Conservation (phyloP, 345 rosid genomes). For the Zanthoxylum bungeanum region DNA sequence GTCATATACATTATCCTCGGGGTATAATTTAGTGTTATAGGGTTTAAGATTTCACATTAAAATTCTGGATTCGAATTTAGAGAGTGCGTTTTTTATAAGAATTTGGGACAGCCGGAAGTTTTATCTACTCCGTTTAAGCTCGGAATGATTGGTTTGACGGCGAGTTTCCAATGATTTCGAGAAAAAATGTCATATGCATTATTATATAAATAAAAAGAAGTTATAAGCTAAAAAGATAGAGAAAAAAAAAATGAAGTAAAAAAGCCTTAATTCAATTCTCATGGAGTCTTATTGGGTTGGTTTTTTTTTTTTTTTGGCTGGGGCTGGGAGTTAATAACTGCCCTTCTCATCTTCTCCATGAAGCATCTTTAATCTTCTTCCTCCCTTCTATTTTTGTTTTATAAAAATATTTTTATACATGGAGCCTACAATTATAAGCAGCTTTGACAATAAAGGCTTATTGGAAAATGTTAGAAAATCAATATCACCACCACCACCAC, state of each 20-base stretch:
- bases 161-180: too few species aligned
- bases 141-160: too few species aligned
- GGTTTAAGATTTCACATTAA: too few species aligned
- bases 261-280: conserved; percentile 35
- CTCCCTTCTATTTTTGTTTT: not conserved
- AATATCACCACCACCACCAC: conserved; percentile 55
- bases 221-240: conserved; percentile 21
- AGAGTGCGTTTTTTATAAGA: too few species aligned
- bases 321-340: conserved; percentile 67
- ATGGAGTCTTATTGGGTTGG: conserved; percentile 78
- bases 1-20: too few species aligned
- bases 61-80: too few species aligned
- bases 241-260: not conserved
- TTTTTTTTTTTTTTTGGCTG: conserved; percentile 67
- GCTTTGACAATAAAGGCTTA: conserved; percentile 24
- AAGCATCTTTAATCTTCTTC: not conserved
- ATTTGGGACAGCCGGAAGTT: too few species aligned
- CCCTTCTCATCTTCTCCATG: conserved; percentile 55
- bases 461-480: conserved; percentile 43
- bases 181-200: too few species aligned
- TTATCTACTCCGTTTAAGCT: too few species aligned
- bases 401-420: not conserved
- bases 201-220: conserved; percentile 18
- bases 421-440: conserved; percentile 16
- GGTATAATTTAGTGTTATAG: too few species aligned